These are phyloP conservation scores for Epichloe baconii DNA, from an alignment of 2,329 filamentous ascomycete species.

Conservation along the genomic window DNA sequence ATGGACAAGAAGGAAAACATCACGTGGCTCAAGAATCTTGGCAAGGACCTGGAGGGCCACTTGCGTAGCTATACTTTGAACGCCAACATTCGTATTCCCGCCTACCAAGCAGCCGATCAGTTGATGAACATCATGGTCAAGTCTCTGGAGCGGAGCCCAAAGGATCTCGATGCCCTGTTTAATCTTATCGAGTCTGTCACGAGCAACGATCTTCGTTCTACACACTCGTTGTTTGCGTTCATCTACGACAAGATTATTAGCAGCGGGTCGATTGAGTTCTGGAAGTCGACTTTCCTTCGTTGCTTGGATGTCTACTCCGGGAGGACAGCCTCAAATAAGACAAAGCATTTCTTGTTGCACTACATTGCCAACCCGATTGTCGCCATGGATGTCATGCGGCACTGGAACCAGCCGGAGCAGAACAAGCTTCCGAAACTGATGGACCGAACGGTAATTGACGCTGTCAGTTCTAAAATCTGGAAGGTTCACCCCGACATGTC, in stretches of 20 bases:
- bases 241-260: constrained; percentile 78
- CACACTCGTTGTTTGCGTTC: constrained; percentile 63
- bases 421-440: constrained; percentile 57
- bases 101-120: constrained; percentile 80
- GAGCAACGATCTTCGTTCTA: constrained; percentile 65
- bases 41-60: constrained; percentile 66
- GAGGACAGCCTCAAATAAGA: constrained; percentile 68
- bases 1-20: constrained; percentile 53
- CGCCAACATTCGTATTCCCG: constrained; percentile 62
- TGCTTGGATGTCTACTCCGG: constrained; percentile 80
- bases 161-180: constrained; percentile 74
- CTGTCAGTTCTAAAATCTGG: constrained; percentile 88
- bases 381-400: constrained; percentile 86
- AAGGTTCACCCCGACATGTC: constrained; percentile 73
- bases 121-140: constrained; percentile 74
- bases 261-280: constrained; percentile 74
- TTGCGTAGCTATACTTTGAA: constrained; percentile 59
- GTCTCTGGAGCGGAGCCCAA: constrained; percentile 60
- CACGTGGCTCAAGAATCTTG: constrained; percentile 49
- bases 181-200: constrained; percentile 74
- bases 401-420: constrained; percentile 50
- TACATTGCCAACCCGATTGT: constrained; percentile 92
- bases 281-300: constrained; percentile 67
- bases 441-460: constrained; percentile 76
- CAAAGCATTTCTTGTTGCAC: constrained; percentile 85